These are phyloP conservation scores for Solanum aculeatissimum DNA, from an alignment of 305 asterid species.

Conservation along the genomic window DNA sequence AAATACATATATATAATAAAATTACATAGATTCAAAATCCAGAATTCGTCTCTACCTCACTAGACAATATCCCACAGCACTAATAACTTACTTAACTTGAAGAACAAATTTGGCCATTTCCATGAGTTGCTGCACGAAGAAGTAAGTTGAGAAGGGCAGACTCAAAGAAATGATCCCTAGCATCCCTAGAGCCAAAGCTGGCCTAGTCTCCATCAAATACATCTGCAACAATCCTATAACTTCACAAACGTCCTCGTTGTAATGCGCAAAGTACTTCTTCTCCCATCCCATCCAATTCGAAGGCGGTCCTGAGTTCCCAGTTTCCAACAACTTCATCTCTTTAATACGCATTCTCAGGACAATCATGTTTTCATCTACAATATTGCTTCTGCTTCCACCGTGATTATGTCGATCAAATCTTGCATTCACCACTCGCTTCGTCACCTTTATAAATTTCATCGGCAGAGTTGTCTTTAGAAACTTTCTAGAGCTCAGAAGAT, in stretches of 20 bases:
- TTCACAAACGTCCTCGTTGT: slow-evolving; percentile 36
- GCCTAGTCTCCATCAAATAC: slow-evolving; percentile 49
- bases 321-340: slow-evolving; percentile 28
- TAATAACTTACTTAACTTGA: background rate
- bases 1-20: background rate
- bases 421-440: background rate
- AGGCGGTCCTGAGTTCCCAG: background rate
- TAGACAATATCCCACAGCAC: background rate
- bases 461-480: background rate
- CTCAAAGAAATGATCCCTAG: slow-evolving; percentile 25
- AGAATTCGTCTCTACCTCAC: background rate
- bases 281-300: slow-evolving; percentile 46
- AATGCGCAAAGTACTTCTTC: slow-evolving; percentile 25
- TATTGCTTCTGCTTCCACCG: slow-evolving; percentile 4
- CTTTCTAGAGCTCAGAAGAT: background rate
- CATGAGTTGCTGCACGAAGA: slow-evolving; percentile 10
- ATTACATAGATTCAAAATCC: background rate
- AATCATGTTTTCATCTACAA: slow-evolving; percentile 42
- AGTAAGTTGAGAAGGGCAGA: slow-evolving; percentile 31
- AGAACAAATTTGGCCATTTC: slow-evolving; percentile 23
- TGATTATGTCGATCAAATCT: slow-evolving; percentile 6
- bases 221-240: slow-evolving; percentile 32
- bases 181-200: slow-evolving; percentile 50
- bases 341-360: slow-evolving; percentile 49
- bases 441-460: background rate